phyloP scores from a whole-genome alignment of 129 eudicot genomes.

The Helianthus tuberosus region DNA sequence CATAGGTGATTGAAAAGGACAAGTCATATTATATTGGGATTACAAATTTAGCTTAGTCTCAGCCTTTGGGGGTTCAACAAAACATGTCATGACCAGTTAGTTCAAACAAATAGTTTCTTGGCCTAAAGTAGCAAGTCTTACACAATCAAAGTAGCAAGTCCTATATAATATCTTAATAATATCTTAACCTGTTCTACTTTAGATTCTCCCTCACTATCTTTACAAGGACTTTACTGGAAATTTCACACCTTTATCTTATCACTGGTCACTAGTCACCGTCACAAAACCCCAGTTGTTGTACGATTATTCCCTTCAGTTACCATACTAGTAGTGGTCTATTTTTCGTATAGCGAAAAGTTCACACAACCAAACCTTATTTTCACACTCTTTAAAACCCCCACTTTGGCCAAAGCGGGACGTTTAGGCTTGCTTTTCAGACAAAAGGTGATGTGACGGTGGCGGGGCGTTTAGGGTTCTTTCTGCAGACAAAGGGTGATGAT shows the following conservation, averaged over 20 bases:
- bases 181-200: conserved; percentile 6
- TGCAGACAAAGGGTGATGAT: no score
- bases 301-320: not conserved
- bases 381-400: no score
- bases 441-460: no score
- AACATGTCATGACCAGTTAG: not conserved
- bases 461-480: no score
- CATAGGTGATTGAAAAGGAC: not conserved
- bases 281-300: conserved; percentile 1
- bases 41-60: not conserved
- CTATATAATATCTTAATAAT: conserved; percentile 15
- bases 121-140: conserved; percentile 33
- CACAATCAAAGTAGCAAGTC: conserved; percentile 19
- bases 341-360: not conserved
- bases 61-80: not conserved
- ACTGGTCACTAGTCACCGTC: conserved; percentile 1
- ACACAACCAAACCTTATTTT: no score
- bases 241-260: not conserved
- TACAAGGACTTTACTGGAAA: not conserved
- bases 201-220: conserved; percentile 20
- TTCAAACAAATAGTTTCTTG: conserved; percentile 5
- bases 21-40: not conserved
- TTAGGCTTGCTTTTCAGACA: no score
- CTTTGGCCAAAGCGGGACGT: no score
- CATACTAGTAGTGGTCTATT: not conserved